phyloP scores from a whole-genome alignment of 768 basidiomycete species.

The Suillus brevipes region DNA sequence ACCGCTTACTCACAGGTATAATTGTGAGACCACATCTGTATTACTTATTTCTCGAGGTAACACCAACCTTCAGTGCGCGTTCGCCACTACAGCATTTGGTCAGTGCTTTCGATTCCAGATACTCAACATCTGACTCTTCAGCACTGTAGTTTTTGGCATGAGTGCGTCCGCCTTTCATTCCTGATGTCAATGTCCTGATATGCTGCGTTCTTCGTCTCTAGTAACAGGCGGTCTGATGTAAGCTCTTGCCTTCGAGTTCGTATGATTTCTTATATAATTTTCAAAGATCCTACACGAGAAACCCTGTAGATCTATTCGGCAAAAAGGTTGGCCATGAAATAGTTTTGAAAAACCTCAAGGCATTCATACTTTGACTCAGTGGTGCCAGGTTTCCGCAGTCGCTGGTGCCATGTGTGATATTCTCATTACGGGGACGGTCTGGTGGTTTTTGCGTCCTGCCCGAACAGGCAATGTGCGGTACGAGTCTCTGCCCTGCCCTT shows the following conservation, averaged over 20 bases:
- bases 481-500: not conserved
- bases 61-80: not conserved
- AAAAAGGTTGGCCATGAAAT: slow-evolving; percentile 8
- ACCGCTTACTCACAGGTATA: slow-evolving; percentile 13
- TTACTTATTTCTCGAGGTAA: slow-evolving; percentile 4
- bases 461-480: slow-evolving; percentile 17
- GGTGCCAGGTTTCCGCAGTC: slow-evolving; percentile 9
- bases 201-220: slow-evolving; percentile 7
- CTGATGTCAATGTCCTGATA: not conserved
- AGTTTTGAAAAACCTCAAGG: too few relatives aligned
- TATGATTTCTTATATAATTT: not conserved
- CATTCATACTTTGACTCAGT: slow-evolving; percentile 9
- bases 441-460: slow-evolving; percentile 17
- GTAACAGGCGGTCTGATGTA: slow-evolving; percentile 10
- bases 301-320: slow-evolving; percentile 1
- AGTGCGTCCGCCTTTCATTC: slow-evolving; percentile 12
- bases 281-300: slow-evolving; percentile 14
- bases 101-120: slow-evolving; percentile 16
- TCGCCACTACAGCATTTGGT: slow-evolving; percentile 8
- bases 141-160: slow-evolving; percentile 15
- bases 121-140: not conserved
- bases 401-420: slow-evolving; percentile 23
- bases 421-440: slow-evolving; percentile 19
- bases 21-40: slow-evolving; percentile 16
- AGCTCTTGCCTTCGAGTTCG: too few relatives aligned